A percentile compares a stretch with the other conserved stretches of the same genome.
phyloP scores from a whole-genome alignment of 352 stramenopile genomes.

The Pythium folliculosum region DNA sequence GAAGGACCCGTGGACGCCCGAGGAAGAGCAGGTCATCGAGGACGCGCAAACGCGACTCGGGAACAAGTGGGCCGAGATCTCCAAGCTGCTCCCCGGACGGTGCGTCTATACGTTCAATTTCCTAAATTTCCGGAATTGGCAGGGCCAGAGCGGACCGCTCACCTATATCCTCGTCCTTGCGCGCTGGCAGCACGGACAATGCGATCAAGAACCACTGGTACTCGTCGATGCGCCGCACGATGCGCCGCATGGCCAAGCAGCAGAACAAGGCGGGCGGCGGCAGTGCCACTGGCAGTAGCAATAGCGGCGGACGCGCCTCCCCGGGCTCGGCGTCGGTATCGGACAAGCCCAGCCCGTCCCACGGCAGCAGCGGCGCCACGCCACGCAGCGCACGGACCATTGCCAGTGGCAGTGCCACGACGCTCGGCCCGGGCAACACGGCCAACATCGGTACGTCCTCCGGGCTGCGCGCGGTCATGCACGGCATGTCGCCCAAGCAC shows the following conservation, averaged over 20 bases:
- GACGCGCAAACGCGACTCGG: conserved; percentile 89
- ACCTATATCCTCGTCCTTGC: too few species aligned
- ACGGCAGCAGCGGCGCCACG: background rate
- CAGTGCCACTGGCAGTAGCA: conserved; percentile 30
- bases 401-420: conserved; percentile 1
- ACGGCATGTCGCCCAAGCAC: conserved; percentile 61
- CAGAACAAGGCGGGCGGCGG: conserved; percentile 72
- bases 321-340: background rate
- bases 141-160: background rate
- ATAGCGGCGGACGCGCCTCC: conserved; percentile 1
- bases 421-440: conserved; percentile 28
- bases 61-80: conserved; percentile 99
- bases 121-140: conserved; percentile 4
- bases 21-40: conserved; percentile 92
- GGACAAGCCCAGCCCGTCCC: conserved; percentile 4
- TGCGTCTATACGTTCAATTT: conserved; percentile 22
- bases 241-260: conserved; percentile 88
- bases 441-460: conserved; percentile 30
- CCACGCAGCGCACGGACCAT: background rate
- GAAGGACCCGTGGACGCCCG: conserved; percentile 83
- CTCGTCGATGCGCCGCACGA: conserved; percentile 90
- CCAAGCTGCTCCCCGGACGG: conserved; percentile 94
- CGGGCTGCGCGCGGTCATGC: conserved; percentile 35
- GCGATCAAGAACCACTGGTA: conserved; percentile 93
- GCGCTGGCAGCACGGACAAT: conserved; percentile 83